Percentiles rank a stretch among this genome's conserved stretches.
Evolutionary conservation across 108 stramenopile species (phyloP).

Genomic region (Nitzschia sp.): DNA sequence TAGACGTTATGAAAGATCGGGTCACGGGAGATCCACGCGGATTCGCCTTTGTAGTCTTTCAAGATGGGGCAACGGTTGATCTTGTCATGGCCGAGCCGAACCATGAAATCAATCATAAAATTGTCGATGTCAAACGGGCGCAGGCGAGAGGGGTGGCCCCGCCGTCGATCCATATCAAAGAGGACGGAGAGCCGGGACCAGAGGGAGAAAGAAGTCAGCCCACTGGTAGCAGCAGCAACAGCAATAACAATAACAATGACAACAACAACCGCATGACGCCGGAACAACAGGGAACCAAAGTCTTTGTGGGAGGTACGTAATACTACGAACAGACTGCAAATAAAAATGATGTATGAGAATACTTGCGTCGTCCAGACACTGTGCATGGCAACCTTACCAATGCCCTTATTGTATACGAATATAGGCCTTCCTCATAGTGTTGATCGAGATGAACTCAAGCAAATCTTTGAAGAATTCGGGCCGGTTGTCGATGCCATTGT

Average conservation of each 20-base stretch:
- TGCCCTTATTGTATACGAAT: too few species aligned
- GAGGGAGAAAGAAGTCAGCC: neutral
- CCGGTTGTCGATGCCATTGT: conserved; percentile 82
- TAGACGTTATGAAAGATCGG: conserved; percentile 83
- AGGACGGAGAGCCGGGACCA: conserved; percentile 11
- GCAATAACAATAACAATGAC: neutral
- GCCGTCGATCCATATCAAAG: conserved; percentile 68
- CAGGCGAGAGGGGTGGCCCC: conserved; percentile 86
- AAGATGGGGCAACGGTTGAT: conserved; percentile 76
- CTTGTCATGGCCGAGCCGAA: conserved; percentile 69
- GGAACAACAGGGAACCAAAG: conserved; percentile 60
- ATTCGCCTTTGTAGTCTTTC: conserved; percentile 91
- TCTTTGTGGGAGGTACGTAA: conserved; percentile 38
- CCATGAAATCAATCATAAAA: conserved; percentile 89
- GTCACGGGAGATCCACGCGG: conserved; percentile 89
- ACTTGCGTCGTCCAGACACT: too few species aligned
- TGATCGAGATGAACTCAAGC: conserved; percentile 78
- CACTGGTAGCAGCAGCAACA: neutral
- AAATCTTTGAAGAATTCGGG: conserved; percentile 86
- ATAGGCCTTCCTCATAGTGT: conserved; percentile 76
- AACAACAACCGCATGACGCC: conserved; percentile 40
- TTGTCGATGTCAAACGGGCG: conserved; percentile 88
- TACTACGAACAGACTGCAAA: too few species aligned
- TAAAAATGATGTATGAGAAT: conserved; percentile 51
- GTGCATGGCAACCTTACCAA: neutral